Base-by-base conservation (phyloP, 2,329 filamentous ascomycete species). In the Calonectria hawksworthii region DNA sequence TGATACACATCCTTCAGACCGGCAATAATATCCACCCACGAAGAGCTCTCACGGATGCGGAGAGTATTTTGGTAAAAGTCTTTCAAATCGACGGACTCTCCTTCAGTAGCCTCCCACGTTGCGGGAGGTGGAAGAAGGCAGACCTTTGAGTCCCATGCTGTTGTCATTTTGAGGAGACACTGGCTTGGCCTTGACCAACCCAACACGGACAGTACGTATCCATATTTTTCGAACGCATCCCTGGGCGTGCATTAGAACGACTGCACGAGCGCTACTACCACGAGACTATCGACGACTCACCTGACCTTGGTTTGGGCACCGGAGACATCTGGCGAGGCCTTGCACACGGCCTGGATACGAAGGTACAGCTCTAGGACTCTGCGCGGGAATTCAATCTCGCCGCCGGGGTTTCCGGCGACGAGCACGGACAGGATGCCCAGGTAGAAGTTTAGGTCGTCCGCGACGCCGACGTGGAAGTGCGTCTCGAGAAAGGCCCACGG, bases 301-400 rank as follows among this genome's bases (percentile, higher is more conserved):
- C 78, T 80, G 76, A 80, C 75, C 79, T 71, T 78, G 21, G 78
- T 59, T n/a, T 77, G 73, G 13, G 68, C 77, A 26, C 56, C 70
- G 21, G 66, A 44, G 21, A 67, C 56, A 34, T 80, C 76, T n/a
- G 72, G 71, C 0, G 78, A 79, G 10, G 75, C 75, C 41, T 80
- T 78, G 11, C 77, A 79, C 54, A 77, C 74, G 36, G 78, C 78
- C 51, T 77, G 74, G 34, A 80, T 80, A 26, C 79, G 72, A 47
- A 80, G 77, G 56, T 80, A 80, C 3, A 80, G 70, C 26, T 80
- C 78, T 73, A 80, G 7, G 21, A 80, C 72, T n/a, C 79, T 75
- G 23, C 74, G 78, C 0, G 79, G 78, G 64, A 78, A 80, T 50
- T 79, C 73, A 54, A 80, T 76, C 8, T 72, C 36, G 11, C 75